Base-by-base conservation (phyloP, 2,329 filamentous ascomycete species). In the Penicillium glabrum region DNA sequence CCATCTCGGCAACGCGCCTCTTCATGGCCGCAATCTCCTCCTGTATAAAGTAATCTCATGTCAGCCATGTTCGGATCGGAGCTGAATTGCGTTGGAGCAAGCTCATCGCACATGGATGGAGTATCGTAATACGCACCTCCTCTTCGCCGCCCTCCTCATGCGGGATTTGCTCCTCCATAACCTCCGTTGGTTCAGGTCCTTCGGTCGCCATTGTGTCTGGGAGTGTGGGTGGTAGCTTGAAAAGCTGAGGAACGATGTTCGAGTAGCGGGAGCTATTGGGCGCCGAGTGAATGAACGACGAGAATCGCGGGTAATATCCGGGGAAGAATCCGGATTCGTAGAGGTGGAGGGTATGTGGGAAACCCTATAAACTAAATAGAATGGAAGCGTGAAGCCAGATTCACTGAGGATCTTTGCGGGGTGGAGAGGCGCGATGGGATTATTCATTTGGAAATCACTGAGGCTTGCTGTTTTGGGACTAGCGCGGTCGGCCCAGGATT, bases 11-110 rank as follows among this genome's bases (percentile, higher is more conserved):
- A 61, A 95, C 90, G 66, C 90, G 84, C 69, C 85, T 84, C 82
- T 93, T 95, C 90, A 95, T 95, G 57, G 89, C 90, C 59, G 86
- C 86, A 69, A 95, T 93, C 76, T 95, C 90, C 82, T 93, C 83
- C 83, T 86, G 57, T 51, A 51, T 26, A 2, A 5, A 29, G 14
- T 6, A 45, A 26, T 26, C 35, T 29, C 21, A 21, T 19, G 35
- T 41, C n/a, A 51, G 33, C 31, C 16, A 27, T 44, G 24, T 26
- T 41, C 14, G n/a, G 24, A 37, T 19, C 14, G 29, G 41, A 19
- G 13, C 14, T 21, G 29, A 7, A 4, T 33, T 19, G 26, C 19
- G n/a, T 11, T 33, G 21, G 10, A 46, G 29, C 19, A 35, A 23
- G n/a, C 23, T 27, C 33, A 39, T 41, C 44, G 21, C 21, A 33